Evolutionary conservation across 345 rosid species (phyloP), one percentile per base, ranked within the genome.

Genomic region (Linum lewisii): DNA sequence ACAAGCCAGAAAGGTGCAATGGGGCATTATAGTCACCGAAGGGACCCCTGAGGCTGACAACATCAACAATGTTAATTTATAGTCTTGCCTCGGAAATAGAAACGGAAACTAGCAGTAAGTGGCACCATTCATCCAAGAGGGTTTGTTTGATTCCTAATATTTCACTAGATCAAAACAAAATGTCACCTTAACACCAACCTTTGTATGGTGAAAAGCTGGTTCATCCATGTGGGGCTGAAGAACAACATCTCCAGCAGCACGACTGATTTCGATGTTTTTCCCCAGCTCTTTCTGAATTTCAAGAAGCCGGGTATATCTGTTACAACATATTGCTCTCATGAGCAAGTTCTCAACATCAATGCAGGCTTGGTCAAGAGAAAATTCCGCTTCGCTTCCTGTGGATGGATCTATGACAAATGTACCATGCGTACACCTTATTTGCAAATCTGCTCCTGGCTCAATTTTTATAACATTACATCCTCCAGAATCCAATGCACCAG

Each of bases 291-390:
- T 94, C 76, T 90, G 95, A 73, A 90, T 87, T 80, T 87, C 95
- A 68, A 90, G 90, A 65, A 94, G 81, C 29, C 93, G 90, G 52
- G 97, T 90, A 71, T 87, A 87, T 77, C 82, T 85, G 70, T 90
- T 79, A 77, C 97, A 94, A 22, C 75, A 76, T 69, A 94, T 94
- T 63, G 96, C 93, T 77, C 95, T 84, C 53, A 85, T 80, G 60
- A 90, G 79, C 79, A 94, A 68, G 74, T 81, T 85, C 81, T 90
- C 99, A 49, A 82, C 95, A 70, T 90, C 92, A 72, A 90, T 87
- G 75, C 90, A 87, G 72, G 92, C 80, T 64, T 84, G 92, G 62
- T 84, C 77, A 64, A 94, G 87, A 58, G 77, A 72, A 74, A 94
- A 82, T 58, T 82, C 84, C 7, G 95, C 96, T 82, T 90, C 96